phyloP scores from a whole-genome alignment of 2,329 filamentous ascomycete genomes.

The Colletotrichum tofieldiae region DNA sequence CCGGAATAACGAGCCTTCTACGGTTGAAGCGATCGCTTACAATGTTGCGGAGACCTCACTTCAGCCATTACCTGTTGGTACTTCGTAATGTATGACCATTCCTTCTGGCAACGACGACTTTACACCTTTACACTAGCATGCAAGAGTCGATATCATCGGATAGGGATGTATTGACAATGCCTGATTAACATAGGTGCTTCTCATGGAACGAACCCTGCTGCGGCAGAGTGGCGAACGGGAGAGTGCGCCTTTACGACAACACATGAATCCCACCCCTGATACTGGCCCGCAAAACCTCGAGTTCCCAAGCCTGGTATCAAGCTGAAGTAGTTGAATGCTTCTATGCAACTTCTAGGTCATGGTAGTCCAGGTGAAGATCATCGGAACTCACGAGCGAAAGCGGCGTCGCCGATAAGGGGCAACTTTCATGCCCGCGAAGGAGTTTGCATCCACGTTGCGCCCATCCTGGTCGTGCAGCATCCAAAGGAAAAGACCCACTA shows the following conservation, averaged over 20 bases:
- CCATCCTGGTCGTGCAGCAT: background rate
- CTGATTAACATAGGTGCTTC: background rate
- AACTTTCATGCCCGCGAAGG: background rate
- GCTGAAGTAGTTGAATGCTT: background rate
- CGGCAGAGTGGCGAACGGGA: slow-evolving; percentile 5
- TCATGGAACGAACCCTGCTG: background rate
- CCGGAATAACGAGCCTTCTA: background rate
- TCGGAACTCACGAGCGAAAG: background rate
- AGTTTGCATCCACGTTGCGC: slow-evolving; percentile 1
- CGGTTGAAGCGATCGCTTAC: background rate
- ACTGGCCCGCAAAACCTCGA: background rate
- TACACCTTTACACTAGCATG: background rate
- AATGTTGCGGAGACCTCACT: background rate
- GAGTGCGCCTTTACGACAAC: slow-evolving; percentile 10
- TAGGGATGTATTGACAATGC: too few relatives aligned
- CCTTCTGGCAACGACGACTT: background rate
- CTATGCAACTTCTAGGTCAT: background rate
- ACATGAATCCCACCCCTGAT: background rate
- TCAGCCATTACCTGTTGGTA: background rate
- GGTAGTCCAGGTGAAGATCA: background rate
- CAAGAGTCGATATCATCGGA: background rate
- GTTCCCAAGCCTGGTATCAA: background rate
- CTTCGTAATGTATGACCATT: background rate
- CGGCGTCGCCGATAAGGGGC: background rate
- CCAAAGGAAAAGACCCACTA: background rate